Conservation (phyloP, 345 rosid species). For the Diplotaxis tenuifolia region DNA sequence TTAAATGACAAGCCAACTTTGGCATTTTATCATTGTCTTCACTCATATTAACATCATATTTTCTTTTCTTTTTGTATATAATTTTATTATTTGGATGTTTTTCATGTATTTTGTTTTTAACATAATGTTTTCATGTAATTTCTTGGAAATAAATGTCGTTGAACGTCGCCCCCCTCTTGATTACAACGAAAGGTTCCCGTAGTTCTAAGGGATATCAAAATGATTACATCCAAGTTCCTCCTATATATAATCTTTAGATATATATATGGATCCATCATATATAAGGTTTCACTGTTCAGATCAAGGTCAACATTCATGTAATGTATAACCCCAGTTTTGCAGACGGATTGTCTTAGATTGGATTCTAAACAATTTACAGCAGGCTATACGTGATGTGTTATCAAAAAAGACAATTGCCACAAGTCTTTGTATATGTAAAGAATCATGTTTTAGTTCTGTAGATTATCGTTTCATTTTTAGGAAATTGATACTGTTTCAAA, state of each 20-base stretch:
- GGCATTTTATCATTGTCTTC: constrained; percentile 4
- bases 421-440: background rate
- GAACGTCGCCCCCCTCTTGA: background rate
- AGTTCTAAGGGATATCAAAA: constrained; percentile 4
- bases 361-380: background rate
- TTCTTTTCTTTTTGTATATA: background rate
- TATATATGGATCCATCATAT: background rate
- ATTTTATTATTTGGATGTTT: background rate
- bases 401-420: too few relatives aligned
- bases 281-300: background rate
- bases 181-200: constrained; percentile 7
- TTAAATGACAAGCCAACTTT: constrained; percentile 45
- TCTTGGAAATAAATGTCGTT: background rate
- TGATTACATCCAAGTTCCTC: constrained; percentile 4
- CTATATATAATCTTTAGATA: background rate
- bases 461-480: background rate
- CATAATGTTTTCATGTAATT: background rate
- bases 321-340: background rate
- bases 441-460: background rate
- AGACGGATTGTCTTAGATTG: background rate
- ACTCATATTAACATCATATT: background rate
- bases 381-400: too few relatives aligned
- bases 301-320: background rate
- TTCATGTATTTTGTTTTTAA: background rate
- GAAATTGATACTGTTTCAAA: background rate